A percentile compares a stretch with the other conserved stretches of the same genome.
Conservation (phyloP, 2,329 filamentous ascomycete species). For the Paecilomyces niveus region DNA sequence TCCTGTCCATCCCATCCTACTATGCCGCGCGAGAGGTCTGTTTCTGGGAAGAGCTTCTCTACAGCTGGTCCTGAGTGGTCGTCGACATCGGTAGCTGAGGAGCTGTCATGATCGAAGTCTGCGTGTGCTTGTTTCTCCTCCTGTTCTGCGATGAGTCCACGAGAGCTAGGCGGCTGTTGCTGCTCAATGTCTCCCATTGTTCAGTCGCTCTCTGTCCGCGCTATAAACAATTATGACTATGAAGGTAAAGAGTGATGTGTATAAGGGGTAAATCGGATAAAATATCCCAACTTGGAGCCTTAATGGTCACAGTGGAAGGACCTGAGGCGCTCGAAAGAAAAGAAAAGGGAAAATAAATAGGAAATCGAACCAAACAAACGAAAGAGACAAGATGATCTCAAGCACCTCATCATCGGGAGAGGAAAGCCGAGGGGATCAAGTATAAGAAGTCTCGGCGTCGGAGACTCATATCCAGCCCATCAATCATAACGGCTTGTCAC, state of each 20-base stretch:
- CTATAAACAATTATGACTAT: background rate
- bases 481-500: background rate
- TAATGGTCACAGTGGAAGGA: background rate
- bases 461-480: background rate
- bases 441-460: background rate
- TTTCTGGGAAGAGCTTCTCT: slow-evolving; percentile 31
- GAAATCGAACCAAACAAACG: background rate
- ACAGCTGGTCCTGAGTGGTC: background rate
- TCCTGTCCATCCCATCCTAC: slow-evolving; percentile 56
- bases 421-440: background rate
- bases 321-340: background rate
- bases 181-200: background rate
- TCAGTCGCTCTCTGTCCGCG: background rate
- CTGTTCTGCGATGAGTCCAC: background rate
- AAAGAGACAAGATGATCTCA: background rate
- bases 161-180: background rate
- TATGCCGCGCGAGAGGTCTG: slow-evolving; percentile 46
- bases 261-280: too few species aligned
- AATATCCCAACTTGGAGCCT: background rate
- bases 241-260: background rate
- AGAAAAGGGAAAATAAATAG: background rate
- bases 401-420: background rate
- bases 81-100: background rate
- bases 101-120: background rate
- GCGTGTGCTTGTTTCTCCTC: background rate